These are phyloP conservation scores for Aspergillus fructus DNA, from an alignment of 2,329 filamentous ascomycete species.

Conservation along the genomic window DNA sequence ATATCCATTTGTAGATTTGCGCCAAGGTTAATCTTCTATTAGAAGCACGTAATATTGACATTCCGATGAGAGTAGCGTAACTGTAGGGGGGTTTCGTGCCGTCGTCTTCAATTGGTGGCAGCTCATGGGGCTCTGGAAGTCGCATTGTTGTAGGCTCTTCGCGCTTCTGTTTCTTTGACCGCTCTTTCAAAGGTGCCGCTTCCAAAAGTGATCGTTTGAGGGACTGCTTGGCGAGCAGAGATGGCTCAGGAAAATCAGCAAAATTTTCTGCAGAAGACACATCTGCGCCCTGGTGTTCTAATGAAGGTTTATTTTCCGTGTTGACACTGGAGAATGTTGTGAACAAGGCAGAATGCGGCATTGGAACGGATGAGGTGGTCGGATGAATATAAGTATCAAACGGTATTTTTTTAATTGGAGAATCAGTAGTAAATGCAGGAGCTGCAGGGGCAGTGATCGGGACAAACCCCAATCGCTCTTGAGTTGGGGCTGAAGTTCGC, in stretches of 20 bases:
- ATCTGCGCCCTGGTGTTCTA: constrained; percentile 47
- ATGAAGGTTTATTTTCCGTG: constrained; percentile 42
- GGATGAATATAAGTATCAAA: constrained; percentile 29
- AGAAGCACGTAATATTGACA: constrained; percentile 88
- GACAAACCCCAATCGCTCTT: constrained; percentile 62
- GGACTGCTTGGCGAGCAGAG: constrained; percentile 44
- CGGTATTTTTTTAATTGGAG: constrained; percentile 47
- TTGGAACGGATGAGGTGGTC: constrained; percentile 25
- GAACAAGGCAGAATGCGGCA: constrained; percentile 49
- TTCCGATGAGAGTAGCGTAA: constrained; percentile 92
- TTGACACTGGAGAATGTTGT: constrained; percentile 49
- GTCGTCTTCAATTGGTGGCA: constrained; percentile 79
- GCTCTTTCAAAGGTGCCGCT: constrained; percentile 69
- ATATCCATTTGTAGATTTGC: constrained; percentile 99
- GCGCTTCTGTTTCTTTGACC: constrained; percentile 68
- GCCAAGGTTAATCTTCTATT: constrained; percentile 81
- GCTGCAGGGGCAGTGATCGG: constrained; percentile 54
- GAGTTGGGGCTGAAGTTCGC: constrained; percentile 56
- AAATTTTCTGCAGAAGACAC: constrained; percentile 45
- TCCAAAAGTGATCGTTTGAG: constrained; percentile 68
- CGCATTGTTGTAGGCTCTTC: constrained; percentile 53
- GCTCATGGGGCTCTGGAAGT: constrained; percentile 73
- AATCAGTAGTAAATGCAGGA: constrained; percentile 48
- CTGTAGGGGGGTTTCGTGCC: constrained; percentile 87
- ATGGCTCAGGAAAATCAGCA: constrained; percentile 48